Conservation (phyloP, 345 rosid species). For the Chamaenerion angustifolium region DNA sequence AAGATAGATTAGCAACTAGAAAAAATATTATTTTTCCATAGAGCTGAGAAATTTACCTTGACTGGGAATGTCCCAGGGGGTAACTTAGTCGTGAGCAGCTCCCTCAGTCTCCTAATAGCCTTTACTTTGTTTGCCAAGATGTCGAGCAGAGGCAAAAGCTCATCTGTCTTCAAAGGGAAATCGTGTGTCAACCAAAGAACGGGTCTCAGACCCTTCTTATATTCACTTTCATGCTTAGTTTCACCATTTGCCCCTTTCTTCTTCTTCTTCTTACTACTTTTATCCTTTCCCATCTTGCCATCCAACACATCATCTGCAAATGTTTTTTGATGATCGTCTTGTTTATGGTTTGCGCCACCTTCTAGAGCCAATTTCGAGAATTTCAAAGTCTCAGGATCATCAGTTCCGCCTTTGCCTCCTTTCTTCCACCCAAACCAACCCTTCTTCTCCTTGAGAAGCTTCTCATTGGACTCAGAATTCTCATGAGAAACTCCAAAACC, state of each 20-base stretch:
- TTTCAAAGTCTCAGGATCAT: slow-evolving; percentile 62
- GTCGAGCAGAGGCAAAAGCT: slow-evolving; percentile 87
- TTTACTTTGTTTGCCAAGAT: slow-evolving; percentile 96
- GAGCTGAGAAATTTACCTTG: slow-evolving; percentile 36
- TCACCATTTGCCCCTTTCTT: slow-evolving; percentile 47
- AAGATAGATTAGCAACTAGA: no score
- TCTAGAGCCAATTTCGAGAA: slow-evolving; percentile 64
- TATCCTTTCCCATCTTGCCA: slow-evolving; percentile 63
- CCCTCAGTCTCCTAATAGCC: slow-evolving; percentile 93
- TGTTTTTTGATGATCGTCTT: slow-evolving; percentile 41
- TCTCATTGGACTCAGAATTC: slow-evolving; percentile 43
- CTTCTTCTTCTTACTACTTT: slow-evolving; percentile 65
- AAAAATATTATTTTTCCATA: no score
- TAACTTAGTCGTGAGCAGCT: slow-evolving; percentile 91
- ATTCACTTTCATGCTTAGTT: slow-evolving; percentile 69
- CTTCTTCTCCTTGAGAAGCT: slow-evolving; percentile 62
- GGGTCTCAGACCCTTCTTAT: slow-evolving; percentile 91
- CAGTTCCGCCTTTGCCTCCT: slow-evolving; percentile 37
- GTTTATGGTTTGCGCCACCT: slow-evolving; percentile 34
- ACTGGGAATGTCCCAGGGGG: slow-evolving; percentile 95
- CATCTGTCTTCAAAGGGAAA: slow-evolving; percentile 84
- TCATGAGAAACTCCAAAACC: slow-evolving; percentile 38
- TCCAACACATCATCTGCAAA: slow-evolving; percentile 37
- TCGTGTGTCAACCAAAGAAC: slow-evolving; percentile 92
- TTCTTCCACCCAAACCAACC: slow-evolving; percentile 97